phyloP scores from a whole-genome alignment of 2,329 filamentous ascomycete species.

The Aspergillus udagawae region DNA sequence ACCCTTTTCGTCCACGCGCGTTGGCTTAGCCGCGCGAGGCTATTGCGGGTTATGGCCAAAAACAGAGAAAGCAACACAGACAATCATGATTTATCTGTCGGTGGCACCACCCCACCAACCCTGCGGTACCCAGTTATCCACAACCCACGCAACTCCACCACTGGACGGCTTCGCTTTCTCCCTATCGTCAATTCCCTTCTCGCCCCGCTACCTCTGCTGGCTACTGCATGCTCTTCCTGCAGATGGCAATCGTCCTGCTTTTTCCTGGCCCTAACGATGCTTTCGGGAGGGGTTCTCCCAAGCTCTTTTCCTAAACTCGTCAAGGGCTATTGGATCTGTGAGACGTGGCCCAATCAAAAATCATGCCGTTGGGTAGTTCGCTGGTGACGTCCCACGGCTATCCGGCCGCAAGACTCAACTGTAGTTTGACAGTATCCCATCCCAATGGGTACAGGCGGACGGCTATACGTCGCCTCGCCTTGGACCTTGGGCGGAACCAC shows the following conservation, averaged over 20 bases:
- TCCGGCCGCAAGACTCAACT: slow-evolving; percentile 26
- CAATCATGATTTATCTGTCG: slow-evolving; percentile 12
- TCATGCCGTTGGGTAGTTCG: slow-evolving; percentile 28
- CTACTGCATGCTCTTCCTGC: slow-evolving; percentile 28
- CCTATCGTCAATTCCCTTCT: slow-evolving; percentile 20
- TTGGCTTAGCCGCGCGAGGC: neutral
- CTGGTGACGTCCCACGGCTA: slow-evolving; percentile 24
- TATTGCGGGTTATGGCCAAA: neutral
- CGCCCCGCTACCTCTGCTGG: slow-evolving; percentile 18
- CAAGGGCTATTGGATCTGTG: slow-evolving; percentile 26
- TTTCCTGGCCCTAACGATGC: slow-evolving; percentile 26
- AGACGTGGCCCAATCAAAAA: slow-evolving; percentile 43
- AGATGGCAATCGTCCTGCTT: slow-evolving; percentile 25
- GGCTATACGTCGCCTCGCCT: slow-evolving; percentile 35
- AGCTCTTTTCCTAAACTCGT: slow-evolving; percentile 18
- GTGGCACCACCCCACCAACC: slow-evolving; percentile 27
- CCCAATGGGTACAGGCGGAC: slow-evolving; percentile 24
- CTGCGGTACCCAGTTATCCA: slow-evolving; percentile 21
- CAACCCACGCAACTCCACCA: neutral
- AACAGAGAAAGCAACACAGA: slow-evolving; percentile 11
- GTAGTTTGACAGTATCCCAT: slow-evolving; percentile 25
- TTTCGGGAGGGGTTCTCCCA: slow-evolving; percentile 14
- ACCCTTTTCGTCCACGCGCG: neutral
- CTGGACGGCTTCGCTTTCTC: slow-evolving; percentile 18
- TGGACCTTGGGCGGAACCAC: slow-evolving; percentile 23